Evolutionary conservation across 169 alveolate genomes (phyloP).

Genomic region (Plasmodium yoelii): DNA sequence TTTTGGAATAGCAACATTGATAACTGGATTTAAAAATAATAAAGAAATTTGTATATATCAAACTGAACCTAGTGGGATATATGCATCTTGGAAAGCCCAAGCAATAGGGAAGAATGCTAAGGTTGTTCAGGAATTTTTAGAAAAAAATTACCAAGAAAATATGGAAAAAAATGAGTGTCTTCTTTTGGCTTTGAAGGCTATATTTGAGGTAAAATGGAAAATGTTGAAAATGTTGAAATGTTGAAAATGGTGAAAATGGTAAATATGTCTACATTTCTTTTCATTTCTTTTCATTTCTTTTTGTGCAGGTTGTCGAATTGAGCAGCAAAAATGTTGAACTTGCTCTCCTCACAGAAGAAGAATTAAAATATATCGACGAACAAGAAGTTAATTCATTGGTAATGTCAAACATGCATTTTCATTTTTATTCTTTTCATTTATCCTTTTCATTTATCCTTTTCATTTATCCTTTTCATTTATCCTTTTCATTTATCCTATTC

Average conservation of each 20-base stretch:
- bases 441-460: not conserved
- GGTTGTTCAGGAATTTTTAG: conserved; percentile 95
- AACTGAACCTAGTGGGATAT: conserved; percentile 99
- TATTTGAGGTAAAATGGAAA: conserved; percentile 92
- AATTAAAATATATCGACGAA: conserved; percentile 81
- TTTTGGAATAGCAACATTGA: conserved; percentile 96
- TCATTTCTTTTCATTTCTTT: no score
- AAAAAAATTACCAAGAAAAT: conserved; percentile 93
- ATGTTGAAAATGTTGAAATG: not conserved
- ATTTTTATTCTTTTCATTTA: not conserved
- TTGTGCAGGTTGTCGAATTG: conserved; percentile 86
- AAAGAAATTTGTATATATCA: conserved; percentile 94
- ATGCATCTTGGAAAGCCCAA: conserved; percentile 98
- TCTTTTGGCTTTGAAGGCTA: conserved; percentile 94
- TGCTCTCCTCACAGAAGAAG: conserved; percentile 85
- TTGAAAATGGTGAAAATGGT: no score
- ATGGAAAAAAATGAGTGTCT: conserved; percentile 92
- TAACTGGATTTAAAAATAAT: conserved; percentile 94
- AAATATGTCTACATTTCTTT: not conserved
- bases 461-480: not conserved
- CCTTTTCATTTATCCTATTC: not conserved
- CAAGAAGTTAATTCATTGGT: conserved; percentile 78
- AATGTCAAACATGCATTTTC: not conserved
- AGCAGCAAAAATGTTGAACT: conserved; percentile 91
- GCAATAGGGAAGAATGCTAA: conserved; percentile 98